A percentile compares a stretch with the other conserved stretches of the same genome.
These are phyloP conservation scores for Hymenoscyphus fructigenus DNA, from an alignment of 2,329 filamentous ascomycete species.

Conservation along the genomic window DNA sequence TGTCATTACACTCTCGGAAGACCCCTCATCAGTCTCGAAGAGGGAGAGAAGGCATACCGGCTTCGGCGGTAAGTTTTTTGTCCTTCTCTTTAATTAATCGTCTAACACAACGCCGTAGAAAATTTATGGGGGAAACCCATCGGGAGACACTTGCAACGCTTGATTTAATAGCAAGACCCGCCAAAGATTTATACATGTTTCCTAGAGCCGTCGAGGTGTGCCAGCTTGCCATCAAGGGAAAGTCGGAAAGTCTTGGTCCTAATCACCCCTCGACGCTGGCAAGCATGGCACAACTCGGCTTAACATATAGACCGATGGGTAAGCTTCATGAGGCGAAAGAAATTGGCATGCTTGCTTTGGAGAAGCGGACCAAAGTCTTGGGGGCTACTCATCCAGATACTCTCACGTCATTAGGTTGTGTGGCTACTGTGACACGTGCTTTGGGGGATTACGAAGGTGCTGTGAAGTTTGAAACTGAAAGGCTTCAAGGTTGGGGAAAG, in stretches of 20 bases:
- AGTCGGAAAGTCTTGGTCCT: no score
- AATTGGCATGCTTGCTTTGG: no score
- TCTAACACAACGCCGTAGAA: neutral
- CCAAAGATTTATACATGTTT: constrained; percentile 11
- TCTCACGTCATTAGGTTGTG: neutral
- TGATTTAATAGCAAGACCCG: constrained; percentile 7
- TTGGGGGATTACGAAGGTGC: constrained; percentile 7
- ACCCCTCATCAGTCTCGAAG: neutral
- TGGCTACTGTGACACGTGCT: constrained; percentile 3
- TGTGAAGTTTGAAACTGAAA: constrained; percentile 3
- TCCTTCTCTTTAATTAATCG: neutral
- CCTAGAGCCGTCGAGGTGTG: neutral
- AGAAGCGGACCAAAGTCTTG: no score
- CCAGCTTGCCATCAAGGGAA: no score
- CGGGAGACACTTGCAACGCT: constrained; percentile 4
- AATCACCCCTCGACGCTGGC: no score
- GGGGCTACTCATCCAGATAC: no score
- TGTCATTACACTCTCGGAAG: neutral
- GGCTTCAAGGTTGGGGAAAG: constrained; percentile 6
- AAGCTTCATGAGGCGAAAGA: no score
- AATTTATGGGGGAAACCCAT: constrained; percentile 6
- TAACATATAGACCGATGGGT: no score
- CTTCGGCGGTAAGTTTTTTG: neutral
- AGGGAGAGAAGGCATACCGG: neutral
- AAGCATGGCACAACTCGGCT: no score